A percentile compares a stretch with the other conserved stretches of the same genome.
Conservation (phyloP, 495 filamentous ascomycete species). For the Penicillium paxilli region DNA sequence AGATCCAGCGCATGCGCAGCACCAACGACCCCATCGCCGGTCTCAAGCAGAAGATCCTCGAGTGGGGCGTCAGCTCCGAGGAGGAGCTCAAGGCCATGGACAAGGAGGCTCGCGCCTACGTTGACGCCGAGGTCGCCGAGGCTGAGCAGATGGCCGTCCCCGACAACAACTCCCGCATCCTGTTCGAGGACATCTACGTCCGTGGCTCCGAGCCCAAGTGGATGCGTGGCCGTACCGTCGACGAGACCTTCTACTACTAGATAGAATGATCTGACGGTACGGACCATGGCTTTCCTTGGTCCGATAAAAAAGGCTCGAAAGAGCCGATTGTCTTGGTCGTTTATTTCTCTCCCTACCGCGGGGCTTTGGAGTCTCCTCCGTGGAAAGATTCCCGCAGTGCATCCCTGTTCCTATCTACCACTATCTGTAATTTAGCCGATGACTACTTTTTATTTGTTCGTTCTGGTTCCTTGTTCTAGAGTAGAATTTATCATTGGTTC, state of each 20-base stretch:
- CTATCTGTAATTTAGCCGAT: slow-evolving; percentile 40
- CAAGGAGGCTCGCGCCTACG: slow-evolving; percentile 79
- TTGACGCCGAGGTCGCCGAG: slow-evolving; percentile 86
- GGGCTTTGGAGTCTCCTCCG: neutral
- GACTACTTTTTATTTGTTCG: slow-evolving; percentile 24
- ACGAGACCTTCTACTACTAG: slow-evolving; percentile 92
- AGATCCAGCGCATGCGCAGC: slow-evolving; percentile 98
- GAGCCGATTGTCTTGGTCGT: slow-evolving; percentile 2
- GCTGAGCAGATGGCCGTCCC: slow-evolving; percentile 85
- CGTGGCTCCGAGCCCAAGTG: slow-evolving; percentile 85
- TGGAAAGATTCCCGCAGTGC: slow-evolving; percentile 8
- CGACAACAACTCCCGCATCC: slow-evolving; percentile 70
- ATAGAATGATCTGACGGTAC: slow-evolving; percentile 8
- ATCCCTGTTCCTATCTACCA: slow-evolving; percentile 27
- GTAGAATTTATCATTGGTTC: slow-evolving; percentile 16
- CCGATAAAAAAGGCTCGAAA: neutral
- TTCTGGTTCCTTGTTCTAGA: slow-evolving; percentile 24
- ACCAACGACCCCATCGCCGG: slow-evolving; percentile 98
- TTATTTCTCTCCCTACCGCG: slow-evolving; percentile 2
- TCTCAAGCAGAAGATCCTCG: slow-evolving; percentile 94
- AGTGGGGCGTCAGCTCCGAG: slow-evolving; percentile 89
- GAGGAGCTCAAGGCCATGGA: slow-evolving; percentile 97
- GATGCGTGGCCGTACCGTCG: slow-evolving; percentile 83
- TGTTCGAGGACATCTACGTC: slow-evolving; percentile 98
- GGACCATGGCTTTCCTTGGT: neutral